Percentiles rank a stretch among this genome's conserved stretches.
Evolutionary conservation across 768 basidiomycete species (phyloP).

Genomic region (Mycena maculata): DNA sequence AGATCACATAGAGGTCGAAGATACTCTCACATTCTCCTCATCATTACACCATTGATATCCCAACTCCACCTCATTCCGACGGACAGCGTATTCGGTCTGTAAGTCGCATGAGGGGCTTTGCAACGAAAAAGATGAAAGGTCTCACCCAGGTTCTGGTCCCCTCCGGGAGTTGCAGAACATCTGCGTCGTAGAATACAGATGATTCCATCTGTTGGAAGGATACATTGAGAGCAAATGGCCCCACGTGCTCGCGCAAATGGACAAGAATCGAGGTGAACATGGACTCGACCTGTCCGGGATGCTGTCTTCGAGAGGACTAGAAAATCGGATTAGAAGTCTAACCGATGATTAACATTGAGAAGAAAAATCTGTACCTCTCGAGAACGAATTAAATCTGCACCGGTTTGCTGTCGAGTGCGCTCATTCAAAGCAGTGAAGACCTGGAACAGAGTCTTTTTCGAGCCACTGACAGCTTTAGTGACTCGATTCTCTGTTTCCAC

Average conservation of each 20-base stretch:
- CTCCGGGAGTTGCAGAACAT: slow-evolving; percentile 39
- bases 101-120: neutral
- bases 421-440: too few relatives aligned
- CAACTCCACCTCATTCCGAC: slow-evolving; percentile 13
- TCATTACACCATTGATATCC: slow-evolving; percentile 36
- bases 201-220: slow-evolving; percentile 46
- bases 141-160: slow-evolving; percentile 44
- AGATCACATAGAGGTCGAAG: neutral
- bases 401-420: too few relatives aligned
- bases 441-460: too few relatives aligned
- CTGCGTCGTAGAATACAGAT: slow-evolving; percentile 43
- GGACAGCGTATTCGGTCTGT: slow-evolving; percentile 38
- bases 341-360: too few relatives aligned
- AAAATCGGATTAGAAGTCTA: too few relatives aligned
- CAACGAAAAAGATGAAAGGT: slow-evolving; percentile 8
- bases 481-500: too few relatives aligned
- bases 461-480: too few relatives aligned
- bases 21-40: slow-evolving; percentile 32
- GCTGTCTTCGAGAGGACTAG: slow-evolving; percentile 42
- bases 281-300: slow-evolving; percentile 40
- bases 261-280: slow-evolving; percentile 41
- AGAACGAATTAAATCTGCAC: too few relatives aligned
- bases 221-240: slow-evolving; percentile 46
- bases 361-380: too few relatives aligned
- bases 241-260: slow-evolving; percentile 39